Base-by-base conservation (phyloP, 495 filamentous ascomycete species). In the Podospora australis region DNA sequence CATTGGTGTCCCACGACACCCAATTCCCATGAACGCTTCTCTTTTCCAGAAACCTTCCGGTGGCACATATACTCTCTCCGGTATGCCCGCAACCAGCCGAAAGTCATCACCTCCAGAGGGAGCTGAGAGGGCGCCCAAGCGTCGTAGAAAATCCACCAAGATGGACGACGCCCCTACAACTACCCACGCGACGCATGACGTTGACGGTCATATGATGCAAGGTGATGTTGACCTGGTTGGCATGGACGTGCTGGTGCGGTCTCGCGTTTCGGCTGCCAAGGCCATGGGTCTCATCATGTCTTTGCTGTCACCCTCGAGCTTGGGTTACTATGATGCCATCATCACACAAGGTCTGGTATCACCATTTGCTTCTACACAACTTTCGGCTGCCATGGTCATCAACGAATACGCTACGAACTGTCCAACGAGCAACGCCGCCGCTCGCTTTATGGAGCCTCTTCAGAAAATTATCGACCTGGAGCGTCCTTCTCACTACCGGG, bases 201-300 rank as follows among this genome's bases (percentile, higher is more conserved):
- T 98, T 28, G 92, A 98, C 60, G 92, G 88, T 14, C 89, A 94
- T 58, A 96, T 98, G 88, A 88, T 98, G 67, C 86, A 89, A 57
- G 92, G 92, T 35, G 92, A 98, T 59, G 83, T 96, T 44, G 92
- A 98, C 55, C 71, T 98, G 34, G 90, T 97, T 22, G 90, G 94
- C 38, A 72, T 83, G 41, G 94, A 98, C 46, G 83, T 81, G 4
- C 78, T 98, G 57, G 76, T 96, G 46, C 79, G 90, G 54, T 95
- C 90, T 6, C 89, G 90, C 63, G 83, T 95, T 29, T 85, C 80
- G 58, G 87, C 90, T 6, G 86, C 90, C 16, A 78, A 76, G 59
- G 94, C 92, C 11, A 78, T 96, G 54, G 92, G 91, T 23, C 74
- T 79, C 48, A 72, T 83, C 24, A 86, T 91, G 70, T 75, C 80